Conservation (phyloP, 306 rosid genomes). For the Quercus mongolica region DNA sequence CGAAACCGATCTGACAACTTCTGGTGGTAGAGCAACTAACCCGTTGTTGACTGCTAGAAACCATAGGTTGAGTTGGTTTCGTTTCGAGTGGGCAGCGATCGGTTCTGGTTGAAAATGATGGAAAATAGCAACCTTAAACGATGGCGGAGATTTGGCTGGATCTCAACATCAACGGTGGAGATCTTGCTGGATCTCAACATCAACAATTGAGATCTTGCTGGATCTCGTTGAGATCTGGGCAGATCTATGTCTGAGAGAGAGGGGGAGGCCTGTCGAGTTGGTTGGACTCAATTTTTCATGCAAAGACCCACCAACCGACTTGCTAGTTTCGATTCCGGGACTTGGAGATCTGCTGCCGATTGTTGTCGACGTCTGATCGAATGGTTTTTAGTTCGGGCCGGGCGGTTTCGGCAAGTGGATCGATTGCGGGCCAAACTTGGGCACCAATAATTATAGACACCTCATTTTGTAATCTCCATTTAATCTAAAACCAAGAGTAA, state of each 20-base stretch:
- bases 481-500: no score
- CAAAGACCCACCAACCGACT: fast-evolving
- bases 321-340: fast-evolving
- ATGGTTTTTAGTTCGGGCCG: fast-evolving
- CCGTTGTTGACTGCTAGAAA: fast-evolving
- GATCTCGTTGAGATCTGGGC: no score
- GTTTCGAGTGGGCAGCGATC: fast-evolving
- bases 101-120: fast-evolving
- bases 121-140: no score
- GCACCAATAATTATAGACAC: no score
- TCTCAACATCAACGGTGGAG: fast-evolving
- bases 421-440: no score
- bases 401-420: no score
- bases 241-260: fast-evolving
- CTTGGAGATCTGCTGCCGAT: fast-evolving
- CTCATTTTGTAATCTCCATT: no score
- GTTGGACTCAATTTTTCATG: no score
- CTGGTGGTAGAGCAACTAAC: fast-evolving
- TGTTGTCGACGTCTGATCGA: fast-evolving
- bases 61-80: fast-evolving
- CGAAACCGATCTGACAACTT: fast-evolving
- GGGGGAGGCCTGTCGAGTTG: fast-evolving
- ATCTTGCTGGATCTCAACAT: fast-evolving
- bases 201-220: fast-evolving
- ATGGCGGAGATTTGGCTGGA: fast-evolving